A percentile compares a stretch with the other conserved stretches of the same genome.
Evolutionary conservation across 805 yeast genomes (phyloP).

Genomic region (Lachancea dasiensis): DNA sequence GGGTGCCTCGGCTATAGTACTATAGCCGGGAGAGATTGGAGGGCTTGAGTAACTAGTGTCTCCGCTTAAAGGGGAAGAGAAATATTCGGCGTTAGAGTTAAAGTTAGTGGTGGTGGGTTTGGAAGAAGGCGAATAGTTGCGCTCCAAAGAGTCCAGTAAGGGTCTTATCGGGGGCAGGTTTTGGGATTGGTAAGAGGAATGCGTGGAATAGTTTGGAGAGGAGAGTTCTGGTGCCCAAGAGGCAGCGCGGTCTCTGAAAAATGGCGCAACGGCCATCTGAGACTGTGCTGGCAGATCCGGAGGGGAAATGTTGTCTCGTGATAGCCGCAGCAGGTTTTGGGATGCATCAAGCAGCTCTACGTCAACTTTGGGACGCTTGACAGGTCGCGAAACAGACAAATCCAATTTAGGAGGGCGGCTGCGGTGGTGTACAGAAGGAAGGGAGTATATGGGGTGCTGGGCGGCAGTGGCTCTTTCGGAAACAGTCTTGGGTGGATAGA

Average conservation of each 20-base stretch:
- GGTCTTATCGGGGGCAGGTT: constrained; percentile 17
- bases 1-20: neutral
- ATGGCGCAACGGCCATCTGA: constrained; percentile 2
- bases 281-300: neutral
- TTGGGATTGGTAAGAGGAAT: neutral
- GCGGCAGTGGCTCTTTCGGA: neutral
- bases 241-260: constrained; percentile 3
- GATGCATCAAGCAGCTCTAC: constrained; percentile 10
- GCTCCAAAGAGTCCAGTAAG: constrained; percentile 12
- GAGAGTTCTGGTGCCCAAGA: constrained; percentile 9
- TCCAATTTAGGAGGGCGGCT: neutral
- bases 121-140: constrained; percentile 1
- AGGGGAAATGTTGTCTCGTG: constrained; percentile 6
- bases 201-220: neutral
- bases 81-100: neutral
- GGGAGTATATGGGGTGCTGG: neutral
- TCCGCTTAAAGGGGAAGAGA: constrained; percentile 1
- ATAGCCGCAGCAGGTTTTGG: constrained; percentile 10
- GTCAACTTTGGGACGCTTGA: constrained; percentile 5
- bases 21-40: constrained; percentile 4
- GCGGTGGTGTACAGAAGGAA: neutral
- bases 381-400: neutral
- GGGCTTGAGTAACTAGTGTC: constrained; percentile 6
- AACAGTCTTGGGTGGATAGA: constrained; percentile 1
- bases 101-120: neutral